These are phyloP conservation scores for Candolleomyces efflorescens DNA, from an alignment of 768 basidiomycete genomes.

Conservation along the genomic window DNA sequence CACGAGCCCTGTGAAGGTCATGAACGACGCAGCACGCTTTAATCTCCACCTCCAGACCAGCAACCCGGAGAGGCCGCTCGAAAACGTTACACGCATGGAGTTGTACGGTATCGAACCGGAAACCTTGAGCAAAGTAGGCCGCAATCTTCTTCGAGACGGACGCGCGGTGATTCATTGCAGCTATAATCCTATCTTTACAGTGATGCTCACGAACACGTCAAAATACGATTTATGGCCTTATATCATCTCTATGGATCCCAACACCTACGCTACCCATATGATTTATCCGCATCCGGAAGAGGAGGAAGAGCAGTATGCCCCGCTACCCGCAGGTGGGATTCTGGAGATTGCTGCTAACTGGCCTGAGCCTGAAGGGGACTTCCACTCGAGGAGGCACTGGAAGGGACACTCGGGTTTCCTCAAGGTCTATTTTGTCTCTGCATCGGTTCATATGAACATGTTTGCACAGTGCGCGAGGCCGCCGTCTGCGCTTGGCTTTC, in stretches of 20 bases:
- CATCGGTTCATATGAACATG: constrained; percentile 42
- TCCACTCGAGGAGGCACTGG: constrained; percentile 23
- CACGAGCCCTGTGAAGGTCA: constrained; percentile 30
- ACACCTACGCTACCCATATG: constrained; percentile 47
- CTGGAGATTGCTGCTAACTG: constrained; percentile 3
- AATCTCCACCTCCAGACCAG: constrained; percentile 52
- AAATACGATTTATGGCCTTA: constrained; percentile 58
- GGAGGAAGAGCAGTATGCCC: constrained; percentile 35
- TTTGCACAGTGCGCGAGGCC: constrained; percentile 28
- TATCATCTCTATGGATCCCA: constrained; percentile 57
- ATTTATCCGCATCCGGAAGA: constrained; percentile 39
- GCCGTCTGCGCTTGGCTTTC: neutral
- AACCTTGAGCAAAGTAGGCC: constrained; percentile 36
- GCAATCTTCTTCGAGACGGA: constrained; percentile 44
- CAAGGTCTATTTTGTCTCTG: constrained; percentile 55
- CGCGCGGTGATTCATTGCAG: constrained; percentile 44
- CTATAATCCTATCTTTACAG: constrained; percentile 38
- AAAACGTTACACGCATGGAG: constrained; percentile 47
- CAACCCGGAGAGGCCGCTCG: constrained; percentile 44
- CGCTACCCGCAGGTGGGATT: constrained; percentile 7
- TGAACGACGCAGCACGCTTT: constrained; percentile 57
- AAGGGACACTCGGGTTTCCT: constrained; percentile 40
- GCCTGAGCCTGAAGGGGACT: constrained; percentile 9
- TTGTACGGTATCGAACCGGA: constrained; percentile 45
- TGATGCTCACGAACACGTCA: constrained; percentile 47